phyloP scores from a whole-genome alignment of 2,329 filamentous ascomycete genomes.

The Microascus cirrosus region DNA sequence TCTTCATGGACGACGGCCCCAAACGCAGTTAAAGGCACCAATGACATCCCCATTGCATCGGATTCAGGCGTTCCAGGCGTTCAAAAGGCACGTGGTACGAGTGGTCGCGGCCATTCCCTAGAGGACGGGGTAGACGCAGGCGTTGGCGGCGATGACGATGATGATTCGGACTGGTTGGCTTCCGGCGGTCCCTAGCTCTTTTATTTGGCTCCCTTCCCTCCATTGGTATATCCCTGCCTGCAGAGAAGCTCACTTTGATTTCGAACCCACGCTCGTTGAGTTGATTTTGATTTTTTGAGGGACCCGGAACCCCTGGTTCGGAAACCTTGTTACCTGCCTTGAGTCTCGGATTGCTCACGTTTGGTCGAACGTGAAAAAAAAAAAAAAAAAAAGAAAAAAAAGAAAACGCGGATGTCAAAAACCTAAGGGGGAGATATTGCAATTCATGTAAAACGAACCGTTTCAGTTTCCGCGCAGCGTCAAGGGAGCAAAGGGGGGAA shows the following conservation, averaged over 20 bases:
- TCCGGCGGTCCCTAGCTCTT: constrained; percentile 48
- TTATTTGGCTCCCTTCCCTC: neutral
- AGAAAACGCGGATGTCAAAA: neutral
- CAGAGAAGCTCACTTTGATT: neutral
- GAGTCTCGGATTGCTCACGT: neutral
- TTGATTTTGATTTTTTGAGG: neutral
- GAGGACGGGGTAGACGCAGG: constrained; percentile 26
- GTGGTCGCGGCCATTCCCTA: constrained; percentile 17
- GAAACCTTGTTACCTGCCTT: neutral
- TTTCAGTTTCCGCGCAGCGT: neutral
- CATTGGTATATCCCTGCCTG: neutral
- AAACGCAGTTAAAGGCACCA: constrained; percentile 41
- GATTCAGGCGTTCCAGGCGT: constrained; percentile 39
- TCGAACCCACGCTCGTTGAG: neutral
- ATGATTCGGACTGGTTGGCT: constrained; percentile 46
- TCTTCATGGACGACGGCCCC: constrained; percentile 79
- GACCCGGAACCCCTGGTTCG: neutral
- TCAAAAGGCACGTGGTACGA: constrained; percentile 27
- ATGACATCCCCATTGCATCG: constrained; percentile 21
- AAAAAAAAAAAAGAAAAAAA: neutral
- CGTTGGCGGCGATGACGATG: constrained; percentile 49
- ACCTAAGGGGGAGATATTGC: neutral
- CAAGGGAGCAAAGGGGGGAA: neutral
- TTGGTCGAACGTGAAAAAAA: neutral
- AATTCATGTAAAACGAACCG: neutral